Evolutionary conservation across 345 rosid species (phyloP), one percentile per base, ranked within the genome.

Genomic region (Conringia planisiliqua): DNA sequence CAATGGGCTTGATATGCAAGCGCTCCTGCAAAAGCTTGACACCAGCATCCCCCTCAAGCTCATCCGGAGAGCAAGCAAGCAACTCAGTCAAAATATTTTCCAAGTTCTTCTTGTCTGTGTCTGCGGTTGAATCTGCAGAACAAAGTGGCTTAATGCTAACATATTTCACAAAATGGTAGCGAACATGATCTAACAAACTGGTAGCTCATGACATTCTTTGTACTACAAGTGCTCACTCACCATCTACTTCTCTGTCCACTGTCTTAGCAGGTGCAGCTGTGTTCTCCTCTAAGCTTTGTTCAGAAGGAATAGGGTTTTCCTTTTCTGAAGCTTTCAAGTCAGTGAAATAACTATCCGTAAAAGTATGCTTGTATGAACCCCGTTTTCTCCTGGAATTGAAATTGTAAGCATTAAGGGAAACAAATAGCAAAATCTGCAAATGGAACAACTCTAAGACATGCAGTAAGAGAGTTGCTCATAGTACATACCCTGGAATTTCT

Each of bases 1-100:
- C 70, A 78, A 84, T 62, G 62, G 93, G 79, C 79, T 86, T 84
- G 60, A 92, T 81, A 78, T 86, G 86, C 84, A 95, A 83, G 24
- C 24, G 77, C 60, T 86, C 86, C 71, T 82, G 84, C 59, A 92
- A 76, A 68, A 89, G 82, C 72, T 40, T 80, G 59, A 84, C 33
- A 4, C 86, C 84, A 27, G 81, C 86, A 75, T 85, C 94, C 67
- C 86, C 90, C 68, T 82, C 91, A 30, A 86, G 85, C 46, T 84
- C 88, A 78, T 81, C 89, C 61, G 20, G 76, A 68, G 56, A 76
- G 63, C 42, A 32, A 35, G 88, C 63, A 68, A 92, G 88, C 80
- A 92, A 68, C 57, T 84, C 83, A 70, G 80, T 87, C 73, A 90
- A 58, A 78, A 89, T 75, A 13, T 84, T 84, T 47, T 72, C 32